phyloP scores from a whole-genome alignment of 805 yeast genomes.

The Kodamaea hsintzibuensis region DNA sequence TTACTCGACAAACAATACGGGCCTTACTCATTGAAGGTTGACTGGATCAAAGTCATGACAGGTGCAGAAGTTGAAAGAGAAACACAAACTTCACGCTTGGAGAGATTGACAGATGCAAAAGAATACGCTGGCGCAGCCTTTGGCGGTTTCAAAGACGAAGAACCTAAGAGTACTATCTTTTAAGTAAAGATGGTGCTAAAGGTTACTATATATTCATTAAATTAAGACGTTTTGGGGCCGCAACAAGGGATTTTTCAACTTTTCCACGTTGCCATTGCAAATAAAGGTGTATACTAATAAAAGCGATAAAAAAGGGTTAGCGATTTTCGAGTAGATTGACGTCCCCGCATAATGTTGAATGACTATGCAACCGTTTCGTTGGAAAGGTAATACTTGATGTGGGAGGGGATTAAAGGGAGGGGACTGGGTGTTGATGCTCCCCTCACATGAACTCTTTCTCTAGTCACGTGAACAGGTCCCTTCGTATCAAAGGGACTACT shows the following conservation, averaged over 20 bases:
- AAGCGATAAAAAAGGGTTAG: not conserved
- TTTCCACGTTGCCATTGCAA: not conserved
- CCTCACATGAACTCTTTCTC: not conserved
- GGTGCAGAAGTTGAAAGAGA: constrained; percentile 51
- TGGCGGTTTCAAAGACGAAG: constrained; percentile 28
- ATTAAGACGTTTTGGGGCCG: not conserved
- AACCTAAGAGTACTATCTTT: constrained; percentile 36
- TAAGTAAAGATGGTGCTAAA: constrained; percentile 12
- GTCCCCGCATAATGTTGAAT: not conserved
- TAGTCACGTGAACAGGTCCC: not conserved
- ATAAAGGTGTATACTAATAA: not conserved
- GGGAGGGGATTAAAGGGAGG: not conserved
- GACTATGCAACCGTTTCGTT: not conserved
- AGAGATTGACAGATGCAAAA: constrained; percentile 15
- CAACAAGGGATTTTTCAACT: not conserved
- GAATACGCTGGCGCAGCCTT: constrained; percentile 10
- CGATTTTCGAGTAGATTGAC: not conserved
- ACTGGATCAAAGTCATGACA: constrained; percentile 69
- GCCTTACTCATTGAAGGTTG: constrained; percentile 67
- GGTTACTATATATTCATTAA: constrained; percentile 9
- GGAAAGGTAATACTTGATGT: not conserved
- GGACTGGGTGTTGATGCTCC: not conserved
- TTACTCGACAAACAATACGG: constrained; percentile 77
- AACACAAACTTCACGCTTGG: constrained; percentile 36
- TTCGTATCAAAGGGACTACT: too few species aligned